These are phyloP conservation scores for Arthrocladium fulminans DNA, from an alignment of 2,329 filamentous ascomycete genomes.

Conservation along the genomic window DNA sequence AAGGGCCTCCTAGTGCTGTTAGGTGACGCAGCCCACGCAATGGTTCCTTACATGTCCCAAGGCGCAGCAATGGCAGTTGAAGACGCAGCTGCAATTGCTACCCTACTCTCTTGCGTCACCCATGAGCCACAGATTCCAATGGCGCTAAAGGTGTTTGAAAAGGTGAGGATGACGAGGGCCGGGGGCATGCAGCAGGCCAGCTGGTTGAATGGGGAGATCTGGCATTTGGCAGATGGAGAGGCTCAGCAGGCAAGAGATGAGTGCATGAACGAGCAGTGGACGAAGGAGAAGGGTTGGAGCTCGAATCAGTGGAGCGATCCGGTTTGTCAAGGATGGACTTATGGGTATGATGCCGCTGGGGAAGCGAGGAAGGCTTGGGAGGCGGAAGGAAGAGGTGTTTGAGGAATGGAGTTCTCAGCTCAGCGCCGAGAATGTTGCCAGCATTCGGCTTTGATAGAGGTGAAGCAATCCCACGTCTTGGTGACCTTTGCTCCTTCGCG, in stretches of 20 bases:
- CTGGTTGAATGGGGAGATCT: slow-evolving; percentile 39
- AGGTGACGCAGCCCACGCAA: slow-evolving; percentile 38
- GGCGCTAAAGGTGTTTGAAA: slow-evolving; percentile 32
- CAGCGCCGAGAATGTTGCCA: no score
- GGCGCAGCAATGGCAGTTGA: slow-evolving; percentile 39
- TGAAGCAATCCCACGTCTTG: no score
- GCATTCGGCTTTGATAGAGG: no score
- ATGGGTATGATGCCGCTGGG: slow-evolving; percentile 40
- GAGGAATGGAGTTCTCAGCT: no score
- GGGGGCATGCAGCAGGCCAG: slow-evolving; percentile 38
- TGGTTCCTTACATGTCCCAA: slow-evolving; percentile 39
- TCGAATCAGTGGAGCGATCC: slow-evolving; percentile 44
- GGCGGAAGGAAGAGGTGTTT: no score
- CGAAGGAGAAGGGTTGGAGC: slow-evolving; percentile 31
- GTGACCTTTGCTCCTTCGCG: no score
- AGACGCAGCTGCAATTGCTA: slow-evolving; percentile 33
- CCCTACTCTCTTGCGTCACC: slow-evolving; percentile 10
- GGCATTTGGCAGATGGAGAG: slow-evolving; percentile 40
- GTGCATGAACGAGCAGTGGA: slow-evolving; percentile 30
- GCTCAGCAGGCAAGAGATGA: slow-evolving; percentile 35
- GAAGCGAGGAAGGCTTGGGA: slow-evolving; percentile 31
- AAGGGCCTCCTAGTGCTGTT: slow-evolving; percentile 31
- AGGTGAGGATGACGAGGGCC: slow-evolving; percentile 28
- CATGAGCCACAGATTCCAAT: slow-evolving; percentile 23
- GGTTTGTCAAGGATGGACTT: slow-evolving; percentile 39